Percentiles rank a stretch among this genome's conserved stretches.
phyloP scores from a whole-genome alignment of 106 monocot species.

The Phalaenopsis aphrodite region DNA sequence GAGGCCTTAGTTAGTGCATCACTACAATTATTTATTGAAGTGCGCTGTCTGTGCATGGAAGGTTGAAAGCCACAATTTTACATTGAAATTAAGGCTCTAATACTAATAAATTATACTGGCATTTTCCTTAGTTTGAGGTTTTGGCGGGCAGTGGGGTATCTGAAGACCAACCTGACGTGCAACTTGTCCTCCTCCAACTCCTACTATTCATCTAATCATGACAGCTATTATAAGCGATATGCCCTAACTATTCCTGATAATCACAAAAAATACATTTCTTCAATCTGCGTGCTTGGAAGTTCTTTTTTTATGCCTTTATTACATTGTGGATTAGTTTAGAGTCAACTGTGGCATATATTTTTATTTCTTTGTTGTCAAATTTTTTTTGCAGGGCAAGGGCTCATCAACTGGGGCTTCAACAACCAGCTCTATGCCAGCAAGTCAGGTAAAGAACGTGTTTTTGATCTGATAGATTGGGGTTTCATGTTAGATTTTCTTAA shows the following conservation, averaged over 20 bases:
- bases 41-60: too few species aligned
- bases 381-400: not conserved
- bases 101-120: not conserved
- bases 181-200: not conserved
- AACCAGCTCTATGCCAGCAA: not conserved
- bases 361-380: not conserved
- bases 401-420: constrained; percentile 4
- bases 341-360: not conserved
- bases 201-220: not conserved
- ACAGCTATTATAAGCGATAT: not conserved
- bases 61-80: too few species aligned
- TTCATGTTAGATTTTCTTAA: not conserved
- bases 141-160: not conserved
- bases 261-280: not conserved
- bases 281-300: not conserved
- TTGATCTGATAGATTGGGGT: not conserved
- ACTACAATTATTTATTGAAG: too few species aligned
- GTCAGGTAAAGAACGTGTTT: constrained; percentile 2
- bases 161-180: not conserved
- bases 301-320: not conserved
- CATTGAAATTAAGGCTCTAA: not conserved
- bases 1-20: too few species aligned
- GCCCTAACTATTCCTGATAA: not conserved
- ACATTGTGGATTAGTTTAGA: not conserved
- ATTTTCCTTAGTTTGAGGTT: not conserved